Base-by-base conservation (phyloP, 495 filamentous ascomycete genomes). In the Astrothelium macrocarpum region DNA sequence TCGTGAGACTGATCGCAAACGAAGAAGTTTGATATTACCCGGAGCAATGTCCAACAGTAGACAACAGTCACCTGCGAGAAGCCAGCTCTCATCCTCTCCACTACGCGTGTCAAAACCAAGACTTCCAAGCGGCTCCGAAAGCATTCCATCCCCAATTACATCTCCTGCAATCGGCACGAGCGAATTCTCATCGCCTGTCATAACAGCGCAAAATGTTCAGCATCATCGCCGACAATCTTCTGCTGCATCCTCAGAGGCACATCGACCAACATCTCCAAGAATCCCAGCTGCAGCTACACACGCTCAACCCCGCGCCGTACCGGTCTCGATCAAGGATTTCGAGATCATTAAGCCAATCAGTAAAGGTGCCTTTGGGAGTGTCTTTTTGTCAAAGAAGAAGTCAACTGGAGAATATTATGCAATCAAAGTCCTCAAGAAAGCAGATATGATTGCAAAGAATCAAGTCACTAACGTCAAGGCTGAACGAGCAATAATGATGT, bases 401-500 rank as follows among this genome's bases (percentile, higher is more conserved):
- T 91, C 90, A 0, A 97, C 95, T 1, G 93, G 92, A 26, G 94
- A 98, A 71, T 97, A 97, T 74, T 98, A 89, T 75, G 94, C 94
- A 2, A 96, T 98, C 78, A 98, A 98, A 72, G 95, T 96, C 18
- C 73, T 98, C 62, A 97, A 96, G 77, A 98, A 98, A 73, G 92
- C 95, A 11, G 94, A 98, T 77, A 98, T 98, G 94, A 90, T 98
- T 66, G 95, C 95, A 60, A 98, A 98, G 74, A 98, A 98, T 75
- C 94, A 98, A 73, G 91, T 97, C 70, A 96, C 93, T 58, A 98
- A 98, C 71, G 94, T 98, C 66, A 96, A 97, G 76, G 94, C 95
- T 12, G 94, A 98, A 75, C 83, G 94, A 66, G 95, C 95, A n/a
- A 98, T 98, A 70, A 97, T 98, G 94, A 98, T 98, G 95, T 96